phyloP scores from a whole-genome alignment of 257 asterid genomes.

The Sherardia arvensis region DNA sequence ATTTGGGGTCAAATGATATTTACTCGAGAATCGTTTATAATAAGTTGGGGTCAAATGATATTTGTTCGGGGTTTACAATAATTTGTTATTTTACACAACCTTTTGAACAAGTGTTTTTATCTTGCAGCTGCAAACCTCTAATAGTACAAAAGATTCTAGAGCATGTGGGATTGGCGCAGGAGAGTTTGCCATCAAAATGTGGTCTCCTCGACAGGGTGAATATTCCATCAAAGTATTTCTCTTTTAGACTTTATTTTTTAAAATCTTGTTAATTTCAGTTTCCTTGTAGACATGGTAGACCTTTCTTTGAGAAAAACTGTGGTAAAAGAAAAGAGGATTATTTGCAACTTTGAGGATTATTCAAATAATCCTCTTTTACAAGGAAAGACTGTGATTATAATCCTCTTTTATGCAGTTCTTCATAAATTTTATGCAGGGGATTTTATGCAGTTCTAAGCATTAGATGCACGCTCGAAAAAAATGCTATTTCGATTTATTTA shows the following conservation, averaged over 20 bases:
- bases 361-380: too few relatives aligned
- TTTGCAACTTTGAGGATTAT: too few relatives aligned
- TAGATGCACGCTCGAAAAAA: conserved; percentile 1
- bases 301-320: conserved; percentile 79
- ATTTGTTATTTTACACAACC: too few relatives aligned
- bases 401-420: too few relatives aligned
- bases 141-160: conserved; percentile 86
- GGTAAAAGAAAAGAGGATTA: conserved; percentile 69
- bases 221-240: conserved; percentile 27
- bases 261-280: conserved; percentile 33
- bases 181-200: conserved; percentile 79
- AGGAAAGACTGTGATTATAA: too few relatives aligned
- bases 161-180: conserved; percentile 92
- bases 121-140: conserved; percentile 75
- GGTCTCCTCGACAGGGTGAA: too few relatives aligned
- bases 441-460: background rate
- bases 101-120: conserved; percentile 16
- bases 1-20: too few relatives aligned
- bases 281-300: conserved; percentile 92
- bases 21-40: too few relatives aligned
- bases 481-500: too few relatives aligned
- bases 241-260: background rate
- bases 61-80: too few relatives aligned
- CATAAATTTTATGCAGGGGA: too few relatives aligned
- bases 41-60: too few relatives aligned